A percentile compares a stretch with the other conserved stretches of the same genome.
These are phyloP conservation scores for Lipomyces oligophaga DNA, from an alignment of 805 yeast genomes.

Conservation along the genomic window DNA sequence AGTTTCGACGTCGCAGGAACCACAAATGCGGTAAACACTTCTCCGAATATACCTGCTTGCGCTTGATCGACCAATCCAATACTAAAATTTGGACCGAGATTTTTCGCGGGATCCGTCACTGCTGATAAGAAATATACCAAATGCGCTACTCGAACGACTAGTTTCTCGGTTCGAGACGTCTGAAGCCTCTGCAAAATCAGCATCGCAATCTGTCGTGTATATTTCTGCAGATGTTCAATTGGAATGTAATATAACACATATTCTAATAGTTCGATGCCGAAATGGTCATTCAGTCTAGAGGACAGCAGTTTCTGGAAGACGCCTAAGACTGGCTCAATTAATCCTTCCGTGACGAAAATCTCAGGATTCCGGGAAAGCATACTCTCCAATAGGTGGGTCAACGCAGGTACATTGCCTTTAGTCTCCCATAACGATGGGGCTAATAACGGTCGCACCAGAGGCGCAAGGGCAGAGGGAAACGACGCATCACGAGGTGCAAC, in stretches of 20 bases:
- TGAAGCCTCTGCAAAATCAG: conserved; percentile 77
- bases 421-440: conserved; percentile 94
- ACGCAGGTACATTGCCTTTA: conserved; percentile 89
- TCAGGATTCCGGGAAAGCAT: conserved; percentile 49
- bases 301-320: conserved; percentile 93
- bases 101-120: conserved; percentile 33
- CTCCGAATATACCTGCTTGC: conserved; percentile 47
- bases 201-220: conserved; percentile 66
- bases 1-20: conserved; percentile 38
- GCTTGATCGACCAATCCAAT: conserved; percentile 66
- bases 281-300: conserved; percentile 71
- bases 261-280: conserved; percentile 83
- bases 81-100: conserved; percentile 51
- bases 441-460: conserved; percentile 72
- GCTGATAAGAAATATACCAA: conserved; percentile 57
- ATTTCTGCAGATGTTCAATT: conserved; percentile 47
- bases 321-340: conserved; percentile 76
- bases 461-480: conserved; percentile 63
- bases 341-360: conserved; percentile 43
- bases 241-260: conserved; percentile 59
- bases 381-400: conserved; percentile 71
- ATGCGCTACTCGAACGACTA: conserved; percentile 62
- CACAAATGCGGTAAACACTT: conserved; percentile 36
- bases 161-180: conserved; percentile 75
- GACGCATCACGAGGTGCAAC: conserved; percentile 46